Percentiles rank a stretch among this genome's conserved stretches.
Conservation (phyloP, 2,329 filamentous ascomycete genomes). For the Colletotrichum cordylinicola region DNA sequence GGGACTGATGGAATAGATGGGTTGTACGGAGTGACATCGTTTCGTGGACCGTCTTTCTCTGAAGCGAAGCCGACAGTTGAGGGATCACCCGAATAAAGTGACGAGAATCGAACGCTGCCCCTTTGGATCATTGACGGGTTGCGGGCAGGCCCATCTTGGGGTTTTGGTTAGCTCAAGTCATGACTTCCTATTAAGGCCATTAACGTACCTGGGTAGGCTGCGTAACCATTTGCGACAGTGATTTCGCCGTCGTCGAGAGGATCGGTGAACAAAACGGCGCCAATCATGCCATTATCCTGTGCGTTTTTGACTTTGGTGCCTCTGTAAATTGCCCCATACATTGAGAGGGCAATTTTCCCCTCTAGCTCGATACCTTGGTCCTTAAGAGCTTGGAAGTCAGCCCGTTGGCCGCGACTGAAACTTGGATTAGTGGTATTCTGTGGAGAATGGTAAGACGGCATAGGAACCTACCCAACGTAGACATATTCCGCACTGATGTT, state of each 20-base stretch:
- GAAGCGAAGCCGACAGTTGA: constrained; percentile 4
- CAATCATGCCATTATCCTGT: constrained; percentile 13
- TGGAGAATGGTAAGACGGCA: no score
- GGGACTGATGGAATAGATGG: constrained; percentile 1
- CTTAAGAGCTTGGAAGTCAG: not conserved
- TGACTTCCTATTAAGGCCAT: fast-evolving
- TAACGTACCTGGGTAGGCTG: not conserved
- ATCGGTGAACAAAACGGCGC: constrained; percentile 1
- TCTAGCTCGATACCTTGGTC: constrained; percentile 1
- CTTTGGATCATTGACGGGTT: constrained; percentile 14
- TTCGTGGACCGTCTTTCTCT: constrained; percentile 2
- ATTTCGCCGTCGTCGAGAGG: constrained; percentile 9
- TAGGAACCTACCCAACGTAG: not conserved
- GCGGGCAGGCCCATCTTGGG: not conserved
- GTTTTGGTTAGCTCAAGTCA: not conserved
- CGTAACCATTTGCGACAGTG: constrained; percentile 8
- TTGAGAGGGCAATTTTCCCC: constrained; percentile 4
- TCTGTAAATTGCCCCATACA: constrained; percentile 6
- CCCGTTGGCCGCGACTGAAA: not conserved
- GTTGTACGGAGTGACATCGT: constrained; percentile 8
- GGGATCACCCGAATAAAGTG: constrained; percentile 1
- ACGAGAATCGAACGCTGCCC: constrained; percentile 13
- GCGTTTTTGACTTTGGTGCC: constrained; percentile 8
- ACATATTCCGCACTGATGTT: constrained; percentile 9
- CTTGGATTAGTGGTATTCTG: fast-evolving